A percentile compares a stretch with the other conserved stretches of the same genome.
Conservation (phyloP, 768 basidiomycete genomes). For the Boletus pseudopeckii region DNA sequence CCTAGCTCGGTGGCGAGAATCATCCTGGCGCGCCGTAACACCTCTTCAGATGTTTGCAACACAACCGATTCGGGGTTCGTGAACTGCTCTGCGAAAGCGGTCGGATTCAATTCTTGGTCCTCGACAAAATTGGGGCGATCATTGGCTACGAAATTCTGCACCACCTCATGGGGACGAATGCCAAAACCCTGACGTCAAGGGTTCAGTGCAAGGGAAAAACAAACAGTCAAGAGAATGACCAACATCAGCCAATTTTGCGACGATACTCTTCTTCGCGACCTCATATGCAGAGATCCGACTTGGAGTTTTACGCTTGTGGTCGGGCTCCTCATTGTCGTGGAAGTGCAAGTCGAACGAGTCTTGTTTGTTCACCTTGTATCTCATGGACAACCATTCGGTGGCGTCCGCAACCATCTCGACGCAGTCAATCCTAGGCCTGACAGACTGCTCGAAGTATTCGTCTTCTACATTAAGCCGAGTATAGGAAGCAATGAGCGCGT, state of each 20-base stretch:
- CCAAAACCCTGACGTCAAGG: constrained; percentile 68
- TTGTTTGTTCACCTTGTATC: constrained; percentile 73
- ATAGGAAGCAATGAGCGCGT: constrained; percentile 61
- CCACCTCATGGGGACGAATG: constrained; percentile 75
- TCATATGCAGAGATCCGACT: constrained; percentile 84
- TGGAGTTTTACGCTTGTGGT: constrained; percentile 74
- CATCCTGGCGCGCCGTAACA: constrained; percentile 72
- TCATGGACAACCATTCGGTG: constrained; percentile 86
- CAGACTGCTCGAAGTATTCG: constrained; percentile 70
- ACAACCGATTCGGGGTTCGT: constrained; percentile 62
- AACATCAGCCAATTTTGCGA: constrained; percentile 79
- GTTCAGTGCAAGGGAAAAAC: neutral
- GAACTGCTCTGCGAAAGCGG: constrained; percentile 83
- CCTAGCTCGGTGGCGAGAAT: constrained; percentile 88
- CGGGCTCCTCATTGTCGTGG: constrained; percentile 60
- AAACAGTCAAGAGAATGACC: constrained; percentile 16
- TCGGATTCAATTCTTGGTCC: constrained; percentile 78
- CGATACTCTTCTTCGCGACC: constrained; percentile 72
- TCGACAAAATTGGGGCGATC: constrained; percentile 66
- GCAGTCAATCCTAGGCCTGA: constrained; percentile 65
- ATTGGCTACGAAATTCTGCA: constrained; percentile 71
- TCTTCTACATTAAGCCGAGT: constrained; percentile 65
- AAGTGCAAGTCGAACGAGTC: constrained; percentile 60
- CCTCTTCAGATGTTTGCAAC: constrained; percentile 58
- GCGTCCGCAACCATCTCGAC: constrained; percentile 90